A percentile compares a stretch with the other conserved stretches of the same genome.
phyloP scores from a whole-genome alignment of 495 filamentous ascomycete genomes.

The Xylaria acuta region DNA sequence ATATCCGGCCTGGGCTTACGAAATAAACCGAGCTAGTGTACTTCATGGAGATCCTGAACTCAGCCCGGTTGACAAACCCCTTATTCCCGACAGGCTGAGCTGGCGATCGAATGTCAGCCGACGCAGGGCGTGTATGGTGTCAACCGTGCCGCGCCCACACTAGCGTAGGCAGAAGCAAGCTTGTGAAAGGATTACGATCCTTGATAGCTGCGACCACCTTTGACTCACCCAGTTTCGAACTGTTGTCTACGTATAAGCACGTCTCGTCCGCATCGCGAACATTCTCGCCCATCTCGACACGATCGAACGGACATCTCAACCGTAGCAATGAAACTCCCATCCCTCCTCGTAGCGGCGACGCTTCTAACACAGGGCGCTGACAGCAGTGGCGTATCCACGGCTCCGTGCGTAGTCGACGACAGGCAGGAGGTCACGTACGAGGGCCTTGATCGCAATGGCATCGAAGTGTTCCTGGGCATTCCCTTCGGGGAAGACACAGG shows the following conservation, averaged over 20 bases:
- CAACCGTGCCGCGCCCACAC: not conserved
- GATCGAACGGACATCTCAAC: not conserved
- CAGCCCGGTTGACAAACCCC: too few species aligned
- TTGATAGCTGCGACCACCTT: too few species aligned
- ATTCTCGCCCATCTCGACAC: not conserved
- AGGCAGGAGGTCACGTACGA: slow-evolving; percentile 36
- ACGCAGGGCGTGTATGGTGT: not conserved
- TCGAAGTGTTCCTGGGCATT: slow-evolving; percentile 56
- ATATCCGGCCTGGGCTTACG: too few species aligned
- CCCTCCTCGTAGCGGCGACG: not conserved
- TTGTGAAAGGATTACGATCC: too few species aligned
- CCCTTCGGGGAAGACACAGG: slow-evolving; percentile 53
- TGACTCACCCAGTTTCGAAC: not conserved
- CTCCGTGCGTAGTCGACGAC: slow-evolving; percentile 32
- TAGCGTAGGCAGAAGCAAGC: not conserved
- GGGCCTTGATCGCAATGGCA: slow-evolving; percentile 38
- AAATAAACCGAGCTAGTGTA: too few species aligned
- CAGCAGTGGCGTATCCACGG: not conserved
- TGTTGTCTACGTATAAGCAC: not conserved
- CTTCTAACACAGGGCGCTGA: not conserved
- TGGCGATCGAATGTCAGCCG: not conserved
- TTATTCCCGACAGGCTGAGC: not conserved
- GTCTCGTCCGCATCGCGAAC: not conserved
- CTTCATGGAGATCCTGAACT: too few species aligned
- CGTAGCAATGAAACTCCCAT: slow-evolving; percentile 3